phyloP scores from a whole-genome alignment of 495 filamentous ascomycete genomes.

The Pseudevernia furfuracea region DNA sequence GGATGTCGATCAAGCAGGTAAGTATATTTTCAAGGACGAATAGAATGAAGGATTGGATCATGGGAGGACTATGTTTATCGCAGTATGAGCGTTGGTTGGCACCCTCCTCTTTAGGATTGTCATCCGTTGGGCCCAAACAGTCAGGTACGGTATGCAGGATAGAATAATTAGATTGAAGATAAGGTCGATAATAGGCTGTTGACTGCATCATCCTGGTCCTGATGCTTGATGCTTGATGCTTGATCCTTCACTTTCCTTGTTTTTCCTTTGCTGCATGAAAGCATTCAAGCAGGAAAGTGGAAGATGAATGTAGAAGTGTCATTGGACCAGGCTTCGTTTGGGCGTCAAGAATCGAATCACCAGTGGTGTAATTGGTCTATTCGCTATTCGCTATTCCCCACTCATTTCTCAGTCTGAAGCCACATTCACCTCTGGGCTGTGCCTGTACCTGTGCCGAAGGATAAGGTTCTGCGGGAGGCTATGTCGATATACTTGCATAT shows the following conservation, averaged over 20 bases:
- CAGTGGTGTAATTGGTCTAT: background rate
- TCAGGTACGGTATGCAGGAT: constrained; percentile 6
- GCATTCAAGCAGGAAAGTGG: background rate
- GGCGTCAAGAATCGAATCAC: background rate
- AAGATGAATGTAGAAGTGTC: background rate
- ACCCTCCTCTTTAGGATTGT: constrained; percentile 10
- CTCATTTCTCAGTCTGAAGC: background rate
- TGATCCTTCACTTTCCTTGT: too few species aligned
- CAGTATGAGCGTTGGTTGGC: constrained; percentile 1
- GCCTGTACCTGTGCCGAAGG: background rate
- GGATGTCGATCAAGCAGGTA: constrained; percentile 2
- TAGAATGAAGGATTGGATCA: background rate
- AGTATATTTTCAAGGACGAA: background rate
- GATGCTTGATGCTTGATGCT: too few species aligned
- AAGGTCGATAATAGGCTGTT: background rate
- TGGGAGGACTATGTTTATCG: background rate
- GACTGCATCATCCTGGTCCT: background rate
- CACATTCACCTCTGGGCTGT: background rate
- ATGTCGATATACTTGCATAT: background rate
- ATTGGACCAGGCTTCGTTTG: background rate
- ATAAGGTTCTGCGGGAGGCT: background rate
- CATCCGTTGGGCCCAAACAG: constrained; percentile 2
- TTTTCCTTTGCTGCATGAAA: background rate
- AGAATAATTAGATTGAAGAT: background rate
- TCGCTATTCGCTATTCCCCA: too few species aligned